Evolutionary conservation across 1,284 basidiomycete genomes (phyloP).

Genomic region (Ustilago sp.): DNA sequence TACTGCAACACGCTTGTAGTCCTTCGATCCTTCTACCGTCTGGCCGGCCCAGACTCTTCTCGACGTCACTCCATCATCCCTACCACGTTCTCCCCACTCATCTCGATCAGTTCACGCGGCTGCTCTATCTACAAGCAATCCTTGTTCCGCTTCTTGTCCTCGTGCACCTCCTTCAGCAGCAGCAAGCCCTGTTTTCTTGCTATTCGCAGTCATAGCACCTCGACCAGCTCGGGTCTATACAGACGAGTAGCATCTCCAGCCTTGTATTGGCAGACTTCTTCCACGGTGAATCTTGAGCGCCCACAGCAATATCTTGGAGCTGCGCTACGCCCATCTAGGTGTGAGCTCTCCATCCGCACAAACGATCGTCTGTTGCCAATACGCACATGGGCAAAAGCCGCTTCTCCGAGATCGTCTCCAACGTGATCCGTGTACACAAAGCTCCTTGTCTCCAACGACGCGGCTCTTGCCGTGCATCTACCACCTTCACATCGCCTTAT

Average conservation of each 20-base stretch:
- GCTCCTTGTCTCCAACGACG: conserved; percentile 5
- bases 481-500: conserved; percentile 2
- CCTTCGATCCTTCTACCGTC: background rate
- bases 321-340: background rate
- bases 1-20: background rate
- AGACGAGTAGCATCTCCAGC: background rate
- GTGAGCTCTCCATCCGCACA: background rate
- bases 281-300: background rate
- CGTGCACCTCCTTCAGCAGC: background rate
- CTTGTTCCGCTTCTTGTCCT: background rate
- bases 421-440: conserved; percentile 20
- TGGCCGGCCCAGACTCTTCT: conserved; percentile 30
- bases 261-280: background rate
- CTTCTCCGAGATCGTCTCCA: conserved; percentile 32
- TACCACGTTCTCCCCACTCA: background rate
- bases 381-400: conserved; percentile 41
- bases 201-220: background rate
- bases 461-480: conserved; percentile 9
- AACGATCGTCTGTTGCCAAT: background rate
- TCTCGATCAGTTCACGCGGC: background rate
- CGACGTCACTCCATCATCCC: background rate
- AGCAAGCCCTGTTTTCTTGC: background rate
- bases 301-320: background rate
- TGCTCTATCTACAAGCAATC: background rate
- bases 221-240: too few relatives aligned